Evolutionary conservation across 257 asterid species (phyloP).

Genomic region (Scutellaria minor): DNA sequence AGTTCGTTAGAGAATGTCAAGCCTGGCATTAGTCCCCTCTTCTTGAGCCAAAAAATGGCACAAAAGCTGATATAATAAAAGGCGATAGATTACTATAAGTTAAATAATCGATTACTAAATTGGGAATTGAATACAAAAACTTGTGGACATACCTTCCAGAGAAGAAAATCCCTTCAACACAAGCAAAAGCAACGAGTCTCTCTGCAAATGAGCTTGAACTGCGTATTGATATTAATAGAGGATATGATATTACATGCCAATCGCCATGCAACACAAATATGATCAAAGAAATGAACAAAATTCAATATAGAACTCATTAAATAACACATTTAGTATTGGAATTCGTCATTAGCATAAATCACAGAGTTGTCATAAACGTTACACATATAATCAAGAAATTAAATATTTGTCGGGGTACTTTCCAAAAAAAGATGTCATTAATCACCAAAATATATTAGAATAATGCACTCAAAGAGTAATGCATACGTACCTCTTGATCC

Average conservation of each 20-base stretch:
- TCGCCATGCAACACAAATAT: background rate
- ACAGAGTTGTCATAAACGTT: too few relatives aligned
- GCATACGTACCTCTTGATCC: constrained; percentile 67
- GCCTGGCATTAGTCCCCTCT: constrained; percentile 86
- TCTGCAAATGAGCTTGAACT: constrained; percentile 77
- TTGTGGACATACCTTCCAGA: constrained; percentile 66
- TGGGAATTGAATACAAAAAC: background rate
- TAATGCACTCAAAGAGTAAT: background rate
- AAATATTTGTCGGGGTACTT: too few relatives aligned
- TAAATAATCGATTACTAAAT: constrained; percentile 7
- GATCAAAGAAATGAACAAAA: constrained; percentile 1
- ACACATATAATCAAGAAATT: too few relatives aligned
- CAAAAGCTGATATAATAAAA: constrained; percentile 62
- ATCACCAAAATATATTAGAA: background rate
- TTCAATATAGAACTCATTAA: too few relatives aligned
- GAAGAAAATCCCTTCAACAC: constrained; percentile 89
- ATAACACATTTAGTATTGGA: too few relatives aligned
- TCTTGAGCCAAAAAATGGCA: constrained; percentile 84
- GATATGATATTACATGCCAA: background rate
- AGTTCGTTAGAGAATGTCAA: constrained; percentile 86
- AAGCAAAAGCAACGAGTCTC: constrained; percentile 84
- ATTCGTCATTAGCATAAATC: too few relatives aligned
- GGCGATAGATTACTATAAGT: background rate
- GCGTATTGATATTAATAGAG: constrained; percentile 32
- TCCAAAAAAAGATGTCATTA: background rate